Percentiles rank a stretch among this genome's conserved stretches.
Evolutionary conservation across 2,329 filamentous ascomycete species (phyloP).

Genomic region (Capronia coronata): DNA sequence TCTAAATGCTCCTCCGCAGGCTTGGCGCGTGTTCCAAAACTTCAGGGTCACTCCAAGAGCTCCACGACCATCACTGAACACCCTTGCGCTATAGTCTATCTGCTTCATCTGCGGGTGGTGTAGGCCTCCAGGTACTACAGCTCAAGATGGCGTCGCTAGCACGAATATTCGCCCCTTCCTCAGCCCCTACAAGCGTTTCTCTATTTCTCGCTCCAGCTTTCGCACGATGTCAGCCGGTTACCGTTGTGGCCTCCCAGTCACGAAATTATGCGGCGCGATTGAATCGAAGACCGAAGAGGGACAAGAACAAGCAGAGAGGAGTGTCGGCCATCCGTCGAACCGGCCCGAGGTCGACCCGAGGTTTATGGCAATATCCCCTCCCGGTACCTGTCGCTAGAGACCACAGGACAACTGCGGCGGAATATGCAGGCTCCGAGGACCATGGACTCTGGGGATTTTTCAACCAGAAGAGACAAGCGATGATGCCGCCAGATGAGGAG

Average conservation of each 20-base stretch:
- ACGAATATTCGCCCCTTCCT: constrained; percentile 1
- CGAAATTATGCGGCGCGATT: constrained; percentile 28
- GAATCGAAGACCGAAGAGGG: constrained; percentile 41
- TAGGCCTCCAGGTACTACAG: neutral
- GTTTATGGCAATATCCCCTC: constrained; percentile 62
- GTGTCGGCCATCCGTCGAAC: constrained; percentile 74
- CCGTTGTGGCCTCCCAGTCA: constrained; percentile 15
- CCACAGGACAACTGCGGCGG: constrained; percentile 47
- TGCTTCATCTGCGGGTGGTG: no score
- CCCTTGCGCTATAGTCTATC: no score
- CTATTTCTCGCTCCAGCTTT: constrained; percentile 40
- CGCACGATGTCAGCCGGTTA: constrained; percentile 9
- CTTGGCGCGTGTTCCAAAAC: constrained; percentile 16
- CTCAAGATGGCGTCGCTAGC: constrained; percentile 15
- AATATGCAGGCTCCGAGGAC: constrained; percentile 54
- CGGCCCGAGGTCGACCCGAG: constrained; percentile 66
- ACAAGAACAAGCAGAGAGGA: constrained; percentile 73
- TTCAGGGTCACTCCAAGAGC: neutral
- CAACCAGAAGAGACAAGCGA: constrained; percentile 58
- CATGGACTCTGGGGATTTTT: constrained; percentile 96
- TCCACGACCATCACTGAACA: neutral
- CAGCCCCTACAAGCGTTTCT: constrained; percentile 26
- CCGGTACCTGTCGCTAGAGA: constrained; percentile 58
- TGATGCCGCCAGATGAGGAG: constrained; percentile 67
- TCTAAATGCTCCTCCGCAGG: constrained; percentile 3